Conservation (phyloP, 2,329 filamentous ascomycete species). For the Sporothrix euskadiensis region DNA sequence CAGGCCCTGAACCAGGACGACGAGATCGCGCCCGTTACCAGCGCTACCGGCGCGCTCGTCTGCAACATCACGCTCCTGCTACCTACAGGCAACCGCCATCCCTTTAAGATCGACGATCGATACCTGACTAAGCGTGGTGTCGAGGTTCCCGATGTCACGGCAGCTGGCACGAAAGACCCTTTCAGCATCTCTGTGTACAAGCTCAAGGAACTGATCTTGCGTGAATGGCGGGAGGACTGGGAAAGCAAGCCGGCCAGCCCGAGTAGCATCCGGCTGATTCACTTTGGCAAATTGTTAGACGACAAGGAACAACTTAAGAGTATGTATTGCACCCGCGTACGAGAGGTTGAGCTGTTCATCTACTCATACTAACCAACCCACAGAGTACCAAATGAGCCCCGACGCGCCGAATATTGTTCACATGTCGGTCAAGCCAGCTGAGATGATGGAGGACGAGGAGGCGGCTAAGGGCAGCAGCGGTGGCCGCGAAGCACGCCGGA, state of each 20-base stretch:
- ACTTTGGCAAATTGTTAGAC: slow-evolving; percentile 86
- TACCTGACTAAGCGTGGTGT: slow-evolving; percentile 82
- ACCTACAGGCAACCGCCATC: slow-evolving; percentile 78
- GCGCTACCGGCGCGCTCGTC: slow-evolving; percentile 41
- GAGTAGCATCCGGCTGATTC: slow-evolving; percentile 85
- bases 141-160: slow-evolving; percentile 65
- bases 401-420: slow-evolving; percentile 84
- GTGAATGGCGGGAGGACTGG: slow-evolving; percentile 93
- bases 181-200: slow-evolving; percentile 92
- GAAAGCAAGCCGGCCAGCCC: slow-evolving; percentile 82
- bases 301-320: slow-evolving; percentile 84
- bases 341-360: background rate
- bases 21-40: slow-evolving; percentile 20
- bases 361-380: background rate
- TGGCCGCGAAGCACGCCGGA: slow-evolving; percentile 44
- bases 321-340: slow-evolving; percentile 47
- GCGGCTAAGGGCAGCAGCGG: slow-evolving; percentile 64
- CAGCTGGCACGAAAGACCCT: slow-evolving; percentile 66
- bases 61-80: slow-evolving; percentile 81
- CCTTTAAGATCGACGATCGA: slow-evolving; percentile 84
- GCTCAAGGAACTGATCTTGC: slow-evolving; percentile 87
- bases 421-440: slow-evolving; percentile 87
- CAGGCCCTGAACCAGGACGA: slow-evolving; percentile 34
- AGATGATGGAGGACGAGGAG: slow-evolving; percentile 78
- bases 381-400: slow-evolving; percentile 77